Base-by-base conservation (phyloP, 1,139 yeast species). In the Protomyces macrosporus region DNA sequence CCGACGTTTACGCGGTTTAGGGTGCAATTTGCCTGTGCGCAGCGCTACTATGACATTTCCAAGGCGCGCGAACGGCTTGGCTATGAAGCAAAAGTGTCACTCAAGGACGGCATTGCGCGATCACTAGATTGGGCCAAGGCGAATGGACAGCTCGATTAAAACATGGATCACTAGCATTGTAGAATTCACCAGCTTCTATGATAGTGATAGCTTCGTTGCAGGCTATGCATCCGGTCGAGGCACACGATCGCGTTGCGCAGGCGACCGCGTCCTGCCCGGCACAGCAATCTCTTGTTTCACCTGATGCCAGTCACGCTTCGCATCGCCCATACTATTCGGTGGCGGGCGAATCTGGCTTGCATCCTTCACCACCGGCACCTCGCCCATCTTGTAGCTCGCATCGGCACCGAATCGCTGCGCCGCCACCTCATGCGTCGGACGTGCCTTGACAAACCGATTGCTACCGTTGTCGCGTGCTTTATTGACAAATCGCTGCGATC, bases 1-100 rank as follows among this genome's bases (percentile, higher is more conserved):
- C 90, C 98, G 1, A 95, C 96, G n/a, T 80, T 95, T 67, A 91
- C 98, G 4, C 96, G 98, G 1, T 95, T 93, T 77, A 84, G 98
- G 75, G 98, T 91, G 14, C 87, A 84, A 70, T 85, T 93, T 65
- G 91, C 90, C 23, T 90, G 97, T 75, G 98, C 98, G n/a, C 84
- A 83, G 68, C 86, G 98, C 75, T 95, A 93, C 74, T 97, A 93
- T 74, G 90, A 91, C 73, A 91, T 95, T 67, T 73, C 88, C 37
- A 91, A 90, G 75, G 98, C 98, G 3, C 90, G 90, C 72, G 75
- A 76, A 6, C 69, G 87, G 35, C 79, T 95, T 66, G 96, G 87
- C 0, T 95, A 95, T 74, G 77, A 78, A 68, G 98, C 99, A 39
- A 82, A 82, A 33, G 95, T 90, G 65, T 86, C 80, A 65, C 78